These are phyloP conservation scores for Talaromyces sp. DNA, from an alignment of 2,329 filamentous ascomycete species.

Conservation along the genomic window DNA sequence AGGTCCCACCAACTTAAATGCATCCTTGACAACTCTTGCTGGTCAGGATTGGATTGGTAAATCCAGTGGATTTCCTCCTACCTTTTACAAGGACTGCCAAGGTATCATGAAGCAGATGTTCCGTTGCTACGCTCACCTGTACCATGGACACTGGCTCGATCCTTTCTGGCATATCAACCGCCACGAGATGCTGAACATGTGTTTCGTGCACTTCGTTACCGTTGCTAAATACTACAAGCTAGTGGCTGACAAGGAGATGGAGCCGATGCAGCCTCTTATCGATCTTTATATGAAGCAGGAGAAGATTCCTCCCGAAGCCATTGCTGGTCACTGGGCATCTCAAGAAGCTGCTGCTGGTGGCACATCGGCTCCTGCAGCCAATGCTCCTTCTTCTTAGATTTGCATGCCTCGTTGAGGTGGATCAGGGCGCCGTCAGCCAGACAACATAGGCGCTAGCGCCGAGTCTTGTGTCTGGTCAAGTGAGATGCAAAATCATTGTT, in stretches of 20 bases:
- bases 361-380: background rate
- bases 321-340: conserved; percentile 43
- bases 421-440: background rate
- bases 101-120: conserved; percentile 98
- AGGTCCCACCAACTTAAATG: conserved; percentile 37
- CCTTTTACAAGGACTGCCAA: conserved; percentile 86
- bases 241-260: conserved; percentile 81
- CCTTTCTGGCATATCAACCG: conserved; percentile 77
- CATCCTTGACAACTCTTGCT: conserved; percentile 33
- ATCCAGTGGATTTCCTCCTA: conserved; percentile 84
- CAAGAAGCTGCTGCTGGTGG: conserved; percentile 21
- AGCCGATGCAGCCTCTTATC: conserved; percentile 92
- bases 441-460: conserved; percentile 11
- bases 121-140: conserved; percentile 94
- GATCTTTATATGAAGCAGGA: conserved; percentile 89
- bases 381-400: background rate
- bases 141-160: conserved; percentile 89
- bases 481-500: background rate
- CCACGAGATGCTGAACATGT: conserved; percentile 72
- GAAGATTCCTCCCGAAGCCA: conserved; percentile 69
- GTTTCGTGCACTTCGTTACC: conserved; percentile 79
- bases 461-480: background rate
- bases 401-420: background rate
- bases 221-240: conserved; percentile 78
- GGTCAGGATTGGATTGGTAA: conserved; percentile 81